Evolutionary conservation across 345 rosid species (phyloP).

Genomic region (Eucalyptus pauciflora): DNA sequence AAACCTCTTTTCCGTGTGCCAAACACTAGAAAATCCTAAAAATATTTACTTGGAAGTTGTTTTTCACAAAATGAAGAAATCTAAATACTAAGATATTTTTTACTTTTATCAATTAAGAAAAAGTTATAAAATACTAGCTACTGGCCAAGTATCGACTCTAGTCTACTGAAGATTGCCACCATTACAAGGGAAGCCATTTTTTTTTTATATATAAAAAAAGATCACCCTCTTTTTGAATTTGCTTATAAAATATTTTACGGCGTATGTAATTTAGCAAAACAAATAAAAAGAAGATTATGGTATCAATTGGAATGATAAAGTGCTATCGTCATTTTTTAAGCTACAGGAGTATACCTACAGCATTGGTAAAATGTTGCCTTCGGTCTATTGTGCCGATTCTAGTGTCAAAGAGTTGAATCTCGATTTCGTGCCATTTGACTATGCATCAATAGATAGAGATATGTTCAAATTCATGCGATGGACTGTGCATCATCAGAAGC

Average conservation of each 20-base stretch:
- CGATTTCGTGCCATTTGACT: not conserved
- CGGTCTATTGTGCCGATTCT: not conserved
- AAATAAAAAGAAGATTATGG: not conserved
- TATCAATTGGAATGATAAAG: not conserved
- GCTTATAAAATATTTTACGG: not conserved
- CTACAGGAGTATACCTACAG: not conserved
- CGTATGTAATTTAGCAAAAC: not conserved
- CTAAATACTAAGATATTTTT: too few relatives aligned
- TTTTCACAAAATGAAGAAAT: fast-evolving
- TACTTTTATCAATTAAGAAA: too few relatives aligned
- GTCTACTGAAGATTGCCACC: not conserved
- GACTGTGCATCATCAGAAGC: not conserved
- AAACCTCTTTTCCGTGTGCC: too few relatives aligned
- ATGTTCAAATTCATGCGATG: not conserved
- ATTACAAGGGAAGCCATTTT: not conserved
- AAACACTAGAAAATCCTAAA: too few relatives aligned
- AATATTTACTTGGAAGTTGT: too few relatives aligned
- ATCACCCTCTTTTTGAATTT: not conserved
- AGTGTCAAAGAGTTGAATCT: not conserved
- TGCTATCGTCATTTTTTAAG: not conserved
- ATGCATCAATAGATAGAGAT: not conserved
- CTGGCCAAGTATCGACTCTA: too few relatives aligned
- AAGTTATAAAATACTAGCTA: too few relatives aligned
- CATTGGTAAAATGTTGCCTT: not conserved
- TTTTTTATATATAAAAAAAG: too few relatives aligned